phyloP scores from a whole-genome alignment of 2,329 filamentous ascomycete genomes.

The Penicillium decumbens region DNA sequence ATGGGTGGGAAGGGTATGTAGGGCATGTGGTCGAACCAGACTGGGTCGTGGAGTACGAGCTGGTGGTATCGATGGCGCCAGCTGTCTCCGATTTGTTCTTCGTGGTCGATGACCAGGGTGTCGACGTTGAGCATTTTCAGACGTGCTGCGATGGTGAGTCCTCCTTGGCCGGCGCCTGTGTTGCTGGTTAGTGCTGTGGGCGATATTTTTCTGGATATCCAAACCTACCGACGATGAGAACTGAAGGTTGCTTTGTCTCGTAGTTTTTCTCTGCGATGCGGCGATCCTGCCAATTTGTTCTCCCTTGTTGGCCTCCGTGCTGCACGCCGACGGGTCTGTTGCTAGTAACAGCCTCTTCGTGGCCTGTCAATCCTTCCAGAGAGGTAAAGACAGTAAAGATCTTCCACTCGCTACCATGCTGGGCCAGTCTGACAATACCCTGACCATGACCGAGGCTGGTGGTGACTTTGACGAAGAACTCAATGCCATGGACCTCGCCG shows the following conservation, averaged over 20 bases:
- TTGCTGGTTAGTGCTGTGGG: conserved; percentile 6
- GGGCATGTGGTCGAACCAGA: conserved; percentile 55
- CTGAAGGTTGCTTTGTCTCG: conserved; percentile 51
- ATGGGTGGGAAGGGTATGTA: conserved; percentile 60
- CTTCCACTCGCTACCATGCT: conserved; percentile 51
- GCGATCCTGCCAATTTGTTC: conserved; percentile 59
- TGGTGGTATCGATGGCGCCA: conserved; percentile 61
- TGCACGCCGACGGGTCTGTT: conserved; percentile 54
- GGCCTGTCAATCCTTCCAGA: conserved; percentile 51
- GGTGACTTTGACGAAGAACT: conserved; percentile 54
- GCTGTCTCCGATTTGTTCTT: conserved; percentile 58
- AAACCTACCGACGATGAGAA: conserved; percentile 56
- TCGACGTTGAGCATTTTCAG: conserved; percentile 57
- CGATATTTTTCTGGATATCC: not conserved
- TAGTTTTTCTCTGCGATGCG: conserved; percentile 49
- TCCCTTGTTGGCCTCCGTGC: conserved; percentile 50
- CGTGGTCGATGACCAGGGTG: conserved; percentile 56
- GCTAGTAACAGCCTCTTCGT: conserved; percentile 48
- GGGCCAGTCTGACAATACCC: conserved; percentile 53
- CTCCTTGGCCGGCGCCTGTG: conserved; percentile 57
- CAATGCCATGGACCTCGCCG: conserved; percentile 50
- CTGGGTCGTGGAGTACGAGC: conserved; percentile 64
- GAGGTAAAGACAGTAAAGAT: conserved; percentile 61
- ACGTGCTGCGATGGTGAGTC: conserved; percentile 55
- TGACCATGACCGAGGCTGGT: conserved; percentile 53